Base-by-base conservation (phyloP, 192 early-diverging fungal species). In the Gryganskiella cystojenkinii region DNA sequence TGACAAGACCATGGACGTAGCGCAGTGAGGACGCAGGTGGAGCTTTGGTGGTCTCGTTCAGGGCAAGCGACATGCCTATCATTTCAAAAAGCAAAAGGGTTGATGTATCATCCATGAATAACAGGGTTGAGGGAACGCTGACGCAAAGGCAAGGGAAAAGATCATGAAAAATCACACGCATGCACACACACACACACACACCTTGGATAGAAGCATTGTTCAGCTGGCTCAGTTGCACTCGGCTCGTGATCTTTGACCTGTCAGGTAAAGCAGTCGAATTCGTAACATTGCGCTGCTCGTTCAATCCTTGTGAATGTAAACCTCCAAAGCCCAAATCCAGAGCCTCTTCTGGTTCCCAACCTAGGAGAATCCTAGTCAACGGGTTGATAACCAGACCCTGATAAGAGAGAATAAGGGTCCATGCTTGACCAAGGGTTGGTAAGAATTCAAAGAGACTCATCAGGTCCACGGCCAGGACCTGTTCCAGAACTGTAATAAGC, bases 1-100 rank as follows among this genome's bases (percentile, higher is more conserved):
- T 98, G 58, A 92, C 85, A 47, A 97, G 84, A 3, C 96, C 96
- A 64, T 86, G 84, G 46, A 93, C 83, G 47, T 65, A 37, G 31
- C 47, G 67, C 20, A 52, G 47, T 46, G 66, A 34, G 30, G 40
- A 37, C 34, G 58, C 4, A 40, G 65, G n/a, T 14, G 62, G 30
- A 22, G 33, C 15, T 20, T 43, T 62, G 43, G 13, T 27, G 31
- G 56, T 22, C 25, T 60, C 17, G 42, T 65, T 55, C 51, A 70
- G 24, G 45, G 52, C 64, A 24, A 30, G 43, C 17, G 35, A 74
- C 45, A 59, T 67, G 15, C 60, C 34, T 65, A 43, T 56, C 2
- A 33, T 10, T 35, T 47, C 17, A 11, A 20, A 19, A 17, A n/a
- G 28, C 5, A 28, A 17, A 13, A 3, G 7, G 30, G 34, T n/a